Conservation (phyloP, 495 filamentous ascomycete species). For the Podospora anserina region DNA sequence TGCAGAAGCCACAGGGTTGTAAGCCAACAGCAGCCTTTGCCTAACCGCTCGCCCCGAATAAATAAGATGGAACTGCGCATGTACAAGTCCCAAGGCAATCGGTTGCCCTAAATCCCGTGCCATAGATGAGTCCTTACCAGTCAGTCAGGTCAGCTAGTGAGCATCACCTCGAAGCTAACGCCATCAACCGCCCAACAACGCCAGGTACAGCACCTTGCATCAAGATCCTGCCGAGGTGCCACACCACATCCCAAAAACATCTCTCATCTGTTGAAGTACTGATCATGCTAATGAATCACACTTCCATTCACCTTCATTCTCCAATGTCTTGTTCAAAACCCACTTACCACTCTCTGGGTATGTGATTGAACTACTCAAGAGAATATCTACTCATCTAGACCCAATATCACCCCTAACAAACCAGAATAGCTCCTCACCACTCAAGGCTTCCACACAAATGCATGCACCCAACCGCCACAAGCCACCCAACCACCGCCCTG, state of each 20-base stretch:
- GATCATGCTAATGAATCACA: too few species aligned
- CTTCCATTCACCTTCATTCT: too few species aligned
- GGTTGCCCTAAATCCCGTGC: background rate
- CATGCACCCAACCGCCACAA: background rate
- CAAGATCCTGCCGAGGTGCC: too few species aligned
- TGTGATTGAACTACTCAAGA: too few species aligned
- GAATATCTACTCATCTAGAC: too few species aligned
- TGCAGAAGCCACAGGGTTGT: background rate
- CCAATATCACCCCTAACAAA: background rate
- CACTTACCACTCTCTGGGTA: too few species aligned
- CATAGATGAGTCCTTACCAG: background rate
- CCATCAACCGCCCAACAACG: background rate
- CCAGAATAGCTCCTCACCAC: background rate
- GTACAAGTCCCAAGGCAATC: too few species aligned
- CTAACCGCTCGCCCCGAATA: background rate
- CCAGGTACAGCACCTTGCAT: background rate
- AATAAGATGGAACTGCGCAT: background rate
- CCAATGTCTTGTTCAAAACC: too few species aligned
- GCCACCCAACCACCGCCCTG: background rate
- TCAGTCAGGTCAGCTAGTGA: background rate
- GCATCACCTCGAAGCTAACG: background rate
- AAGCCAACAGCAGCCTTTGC: background rate
- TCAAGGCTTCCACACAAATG: background rate
- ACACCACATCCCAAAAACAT: too few species aligned
- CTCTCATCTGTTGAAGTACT: too few species aligned